Base-by-base conservation (phyloP, 169 alveolate species). In the Cryptosporidium andersoni region DNA sequence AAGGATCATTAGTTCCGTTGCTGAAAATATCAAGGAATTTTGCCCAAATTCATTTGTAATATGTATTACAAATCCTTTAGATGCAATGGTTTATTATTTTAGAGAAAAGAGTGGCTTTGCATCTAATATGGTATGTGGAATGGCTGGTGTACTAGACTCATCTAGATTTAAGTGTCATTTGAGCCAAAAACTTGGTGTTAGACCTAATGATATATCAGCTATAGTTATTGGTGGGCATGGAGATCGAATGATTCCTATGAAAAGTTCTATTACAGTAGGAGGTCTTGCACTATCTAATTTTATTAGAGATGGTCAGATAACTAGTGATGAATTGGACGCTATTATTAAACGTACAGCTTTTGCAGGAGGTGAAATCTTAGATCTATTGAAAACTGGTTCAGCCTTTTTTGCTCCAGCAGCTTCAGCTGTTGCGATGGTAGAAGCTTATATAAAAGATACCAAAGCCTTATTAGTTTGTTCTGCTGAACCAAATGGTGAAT, bases 161-260 rank as follows among this genome's bases (percentile, higher is more conserved):
- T 74, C 93, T 53, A 91, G 96, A 51, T 91, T 93, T 90, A 64
- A 90, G 81, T 81, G 91, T 60, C 82, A 90, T 81, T 63, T 94
- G 36, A 90, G 94, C 49, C 89, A 89, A 56, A 92, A 88, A 64
- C 67, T 94, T 47, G 82, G 66, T 14, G 95, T 92, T 14, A 88
- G 92, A 88, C 94, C 94, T 16, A 89, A 81, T 56, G 89, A 90
- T 63, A 91, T 94, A 9, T 92, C 91, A 62, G 96, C 93, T 5
- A 80, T 88, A 16, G 88, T 92, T 37, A 90, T 94, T 34, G 97
- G 97, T 43, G 97, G 94, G 1, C 97, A 94, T 88, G 96, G 97
- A 16, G 97, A 94, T 89, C 68, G 90, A 43, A 94, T 93, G 95
- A 82, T 93, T 12, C 96, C 97, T 37, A 60, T 94, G 43, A 89